Evolutionary conservation across 257 asterid species (phyloP).

Genomic region (Gentiana dahurica): DNA sequence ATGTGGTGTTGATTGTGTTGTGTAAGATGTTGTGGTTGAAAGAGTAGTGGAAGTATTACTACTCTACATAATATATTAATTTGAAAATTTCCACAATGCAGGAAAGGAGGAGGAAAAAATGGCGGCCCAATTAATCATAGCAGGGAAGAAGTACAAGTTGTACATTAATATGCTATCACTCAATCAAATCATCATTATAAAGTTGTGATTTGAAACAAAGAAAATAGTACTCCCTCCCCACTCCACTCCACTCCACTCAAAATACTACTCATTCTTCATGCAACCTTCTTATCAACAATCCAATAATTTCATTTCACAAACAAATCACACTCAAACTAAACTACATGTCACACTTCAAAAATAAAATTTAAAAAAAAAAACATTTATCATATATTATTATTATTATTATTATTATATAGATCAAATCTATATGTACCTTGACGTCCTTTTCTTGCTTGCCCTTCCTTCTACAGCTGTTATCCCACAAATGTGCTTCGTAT

Average conservation of each 20-base stretch:
- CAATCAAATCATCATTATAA: slow-evolving; percentile 48
- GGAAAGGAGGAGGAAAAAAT: slow-evolving; percentile 7
- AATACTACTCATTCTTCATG: slow-evolving; percentile 13
- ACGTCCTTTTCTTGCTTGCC: slow-evolving; percentile 99
- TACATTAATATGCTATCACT: slow-evolving; percentile 27
- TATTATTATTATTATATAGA: no score
- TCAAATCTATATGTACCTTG: slow-evolving; percentile 51
- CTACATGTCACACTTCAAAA: no score
- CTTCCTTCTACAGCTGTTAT: slow-evolving; percentile 97
- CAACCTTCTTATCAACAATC: slow-evolving; percentile 17
- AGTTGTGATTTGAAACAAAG: slow-evolving; percentile 19
- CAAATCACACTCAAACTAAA: no score
- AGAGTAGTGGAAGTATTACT: no score
- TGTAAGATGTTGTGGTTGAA: no score
- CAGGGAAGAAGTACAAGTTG: slow-evolving; percentile 18
- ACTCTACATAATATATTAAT: no score
- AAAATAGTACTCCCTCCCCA: slow-evolving; percentile 1
- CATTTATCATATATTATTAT: no score
- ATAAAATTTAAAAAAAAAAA: no score
- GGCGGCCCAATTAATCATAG: slow-evolving; percentile 72
- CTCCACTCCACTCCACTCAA: slow-evolving; percentile 15
- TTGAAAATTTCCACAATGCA: no score
- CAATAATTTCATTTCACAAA: no score
- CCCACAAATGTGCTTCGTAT: slow-evolving; percentile 99
- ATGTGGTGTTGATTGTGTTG: no score